Evolutionary conservation across 2,329 filamentous ascomycete species (phyloP).

Genomic region (Penicillium sp.): DNA sequence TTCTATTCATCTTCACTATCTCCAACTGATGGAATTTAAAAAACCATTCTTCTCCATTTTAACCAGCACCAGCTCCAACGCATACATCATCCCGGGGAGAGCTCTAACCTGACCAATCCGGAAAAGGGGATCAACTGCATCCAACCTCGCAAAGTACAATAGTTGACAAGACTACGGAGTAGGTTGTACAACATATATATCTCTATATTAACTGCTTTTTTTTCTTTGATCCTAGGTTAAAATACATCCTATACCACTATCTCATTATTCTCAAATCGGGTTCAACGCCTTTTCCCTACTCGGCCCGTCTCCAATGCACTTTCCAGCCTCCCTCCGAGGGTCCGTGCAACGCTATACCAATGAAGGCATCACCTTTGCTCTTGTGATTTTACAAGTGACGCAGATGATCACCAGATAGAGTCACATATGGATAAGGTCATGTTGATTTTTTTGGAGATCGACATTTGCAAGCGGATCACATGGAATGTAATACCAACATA

Average conservation of each 20-base stretch:
- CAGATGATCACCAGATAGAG: conserved; percentile 23
- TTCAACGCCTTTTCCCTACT: background rate
- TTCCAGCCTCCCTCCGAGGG: conserved; percentile 2
- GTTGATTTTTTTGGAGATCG: background rate
- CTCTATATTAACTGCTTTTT: background rate
- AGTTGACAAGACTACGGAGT: background rate
- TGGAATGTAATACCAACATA: background rate
- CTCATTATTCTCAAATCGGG: background rate
- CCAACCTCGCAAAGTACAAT: background rate
- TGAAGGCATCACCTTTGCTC: conserved; percentile 8
- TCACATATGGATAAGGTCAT: background rate
- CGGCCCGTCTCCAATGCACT: background rate
- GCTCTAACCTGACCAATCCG: conserved; percentile 20
- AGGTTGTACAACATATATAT: background rate
- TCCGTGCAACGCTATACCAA: conserved; percentile 20
- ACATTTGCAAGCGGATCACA: background rate
- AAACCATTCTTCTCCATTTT: background rate
- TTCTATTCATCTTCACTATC: background rate
- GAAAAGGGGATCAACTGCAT: conserved; percentile 5
- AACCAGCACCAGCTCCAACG: background rate
- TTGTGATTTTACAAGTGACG: conserved; percentile 19
- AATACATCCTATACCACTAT: background rate
- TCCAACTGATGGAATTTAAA: background rate
- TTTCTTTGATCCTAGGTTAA: background rate
- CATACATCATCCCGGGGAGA: conserved; percentile 15